phyloP scores from a whole-genome alignment of 2,329 filamentous ascomycete genomes.

The Exserohilum turcica region DNA sequence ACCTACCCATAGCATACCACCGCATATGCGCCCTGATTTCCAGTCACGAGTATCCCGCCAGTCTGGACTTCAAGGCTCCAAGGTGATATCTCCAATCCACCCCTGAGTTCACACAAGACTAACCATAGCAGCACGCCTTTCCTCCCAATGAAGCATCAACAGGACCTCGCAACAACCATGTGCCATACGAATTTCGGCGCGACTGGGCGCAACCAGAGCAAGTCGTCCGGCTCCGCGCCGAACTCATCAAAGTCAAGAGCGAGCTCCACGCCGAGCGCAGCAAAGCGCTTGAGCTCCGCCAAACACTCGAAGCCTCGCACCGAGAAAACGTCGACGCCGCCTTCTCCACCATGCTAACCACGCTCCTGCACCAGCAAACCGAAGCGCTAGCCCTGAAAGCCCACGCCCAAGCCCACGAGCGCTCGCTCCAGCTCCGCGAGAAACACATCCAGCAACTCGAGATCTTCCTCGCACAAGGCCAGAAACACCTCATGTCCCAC shows the following conservation, averaged over 20 bases:
- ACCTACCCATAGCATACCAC: constrained; percentile 10
- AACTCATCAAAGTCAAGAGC: constrained; percentile 19
- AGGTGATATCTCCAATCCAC: not conserved
- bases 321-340: constrained; percentile 14
- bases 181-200: not conserved
- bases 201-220: constrained; percentile 13
- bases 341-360: constrained; percentile 11
- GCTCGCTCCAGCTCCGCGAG: constrained; percentile 19
- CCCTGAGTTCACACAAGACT: not conserved
- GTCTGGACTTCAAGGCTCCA: not conserved
- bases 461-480: constrained; percentile 26
- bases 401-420: constrained; percentile 12
- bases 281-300: constrained; percentile 11
- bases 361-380: constrained; percentile 24
- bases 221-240: constrained; percentile 11
- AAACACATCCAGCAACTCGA: constrained; percentile 23
- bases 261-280: constrained; percentile 25
- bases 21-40: constrained; percentile 15
- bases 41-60: not conserved
- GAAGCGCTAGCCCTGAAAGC: constrained; percentile 14
- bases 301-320: constrained; percentile 12
- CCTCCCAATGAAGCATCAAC: constrained; percentile 1
- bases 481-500: constrained; percentile 25
- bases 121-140: not conserved
- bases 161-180: constrained; percentile 2